Percentiles rank a stretch among this genome's conserved stretches.
These are phyloP conservation scores for Epicoccum nigrum DNA, from an alignment of 2,329 filamentous ascomycete genomes.

Conservation along the genomic window DNA sequence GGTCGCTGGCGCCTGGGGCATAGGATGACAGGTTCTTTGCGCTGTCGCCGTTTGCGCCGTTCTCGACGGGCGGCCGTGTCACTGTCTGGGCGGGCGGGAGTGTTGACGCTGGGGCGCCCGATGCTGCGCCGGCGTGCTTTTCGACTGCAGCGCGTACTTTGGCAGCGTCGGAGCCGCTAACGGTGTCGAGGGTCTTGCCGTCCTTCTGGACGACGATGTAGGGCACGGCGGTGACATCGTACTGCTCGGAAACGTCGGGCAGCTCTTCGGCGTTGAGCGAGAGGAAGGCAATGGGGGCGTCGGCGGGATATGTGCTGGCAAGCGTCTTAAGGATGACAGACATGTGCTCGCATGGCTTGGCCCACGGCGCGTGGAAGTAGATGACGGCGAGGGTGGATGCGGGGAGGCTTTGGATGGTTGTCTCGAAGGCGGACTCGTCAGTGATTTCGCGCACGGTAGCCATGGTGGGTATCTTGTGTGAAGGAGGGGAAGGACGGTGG, in stretches of 20 bases:
- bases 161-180: conserved; percentile 87
- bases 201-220: conserved; percentile 84
- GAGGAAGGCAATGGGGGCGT: conserved; percentile 79
- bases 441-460: conserved; percentile 75
- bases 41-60: conserved; percentile 38
- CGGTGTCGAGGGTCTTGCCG: conserved; percentile 77
- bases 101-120: conserved; percentile 45
- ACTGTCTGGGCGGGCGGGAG: conserved; percentile 52
- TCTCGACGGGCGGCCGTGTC: conserved; percentile 53
- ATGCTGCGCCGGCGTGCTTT: conserved; percentile 67
- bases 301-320: conserved; percentile 80
- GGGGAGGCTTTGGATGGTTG: conserved; percentile 70
- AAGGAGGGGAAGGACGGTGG: neutral
- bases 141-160: conserved; percentile 88
- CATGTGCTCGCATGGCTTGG: conserved; percentile 95
- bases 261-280: conserved; percentile 94
- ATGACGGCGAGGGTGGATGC: conserved; percentile 77
- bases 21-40: conserved; percentile 53
- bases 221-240: conserved; percentile 93
- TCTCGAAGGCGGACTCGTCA: conserved; percentile 74
- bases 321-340: conserved; percentile 82
- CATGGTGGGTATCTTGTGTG: conserved; percentile 26
- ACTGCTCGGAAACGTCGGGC: conserved; percentile 86
- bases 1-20: conserved; percentile 51
- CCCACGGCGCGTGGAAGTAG: conserved; percentile 97